Conservation (phyloP, 306 rosid species). For the Dalbergia cochinchinensis region DNA sequence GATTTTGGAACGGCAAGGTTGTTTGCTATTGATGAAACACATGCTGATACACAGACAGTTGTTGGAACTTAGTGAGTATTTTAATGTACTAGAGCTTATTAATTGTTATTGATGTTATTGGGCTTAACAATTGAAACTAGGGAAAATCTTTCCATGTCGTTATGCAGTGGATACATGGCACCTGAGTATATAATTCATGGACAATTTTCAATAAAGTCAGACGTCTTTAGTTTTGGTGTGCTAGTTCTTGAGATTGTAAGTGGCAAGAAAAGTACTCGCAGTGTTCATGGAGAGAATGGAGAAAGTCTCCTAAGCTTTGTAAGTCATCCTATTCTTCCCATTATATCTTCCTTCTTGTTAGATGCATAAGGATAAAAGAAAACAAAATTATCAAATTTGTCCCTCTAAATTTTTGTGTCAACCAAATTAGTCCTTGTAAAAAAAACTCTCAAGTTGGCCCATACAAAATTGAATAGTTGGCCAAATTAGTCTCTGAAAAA, state of each 20-base stretch:
- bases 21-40: slow-evolving; percentile 27
- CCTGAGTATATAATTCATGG: slow-evolving; percentile 60
- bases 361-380: not conserved
- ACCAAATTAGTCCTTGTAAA: too few species aligned
- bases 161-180: slow-evolving; percentile 65
- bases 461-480: too few species aligned
- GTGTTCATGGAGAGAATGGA: slow-evolving; percentile 26
- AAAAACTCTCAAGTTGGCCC: too few species aligned
- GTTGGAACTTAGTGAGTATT: slow-evolving; percentile 51
- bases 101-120: not conserved
- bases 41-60: slow-evolving; percentile 11
- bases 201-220: slow-evolving; percentile 53
- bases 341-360: not conserved
- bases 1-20: slow-evolving; percentile 44
- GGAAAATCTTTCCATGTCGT: not conserved
- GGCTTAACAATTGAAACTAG: not conserved
- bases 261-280: slow-evolving; percentile 48
- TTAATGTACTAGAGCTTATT: not conserved
- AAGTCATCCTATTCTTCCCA: slow-evolving; percentile 34
- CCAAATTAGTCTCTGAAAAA: too few species aligned
- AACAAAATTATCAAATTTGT: too few species aligned
- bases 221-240: slow-evolving; percentile 61
- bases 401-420: too few species aligned
- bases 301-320: slow-evolving; percentile 55
- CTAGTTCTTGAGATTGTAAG: slow-evolving; percentile 63